Evolutionary conservation across 176 grass and related monocot genomes (phyloP), one percentile per base, ranked within the genome.

Genomic region (Lolium multiflorum): DNA sequence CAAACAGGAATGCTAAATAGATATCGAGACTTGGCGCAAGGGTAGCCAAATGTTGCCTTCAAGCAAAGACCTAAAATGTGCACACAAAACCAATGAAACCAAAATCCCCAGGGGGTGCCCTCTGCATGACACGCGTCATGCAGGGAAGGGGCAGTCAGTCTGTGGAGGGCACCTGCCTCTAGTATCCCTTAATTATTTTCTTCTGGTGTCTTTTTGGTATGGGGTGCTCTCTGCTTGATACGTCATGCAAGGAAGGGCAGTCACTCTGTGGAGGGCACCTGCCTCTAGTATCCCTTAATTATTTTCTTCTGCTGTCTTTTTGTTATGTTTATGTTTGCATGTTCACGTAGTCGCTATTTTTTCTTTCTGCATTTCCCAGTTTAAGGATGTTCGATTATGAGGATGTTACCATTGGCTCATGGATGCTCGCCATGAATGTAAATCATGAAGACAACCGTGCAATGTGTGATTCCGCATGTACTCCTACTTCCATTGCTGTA

Each of bases 311-410:
- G 66, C 8, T 69, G 37, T 65, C 6, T 65, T 75, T 71, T 83
- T 62, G 9, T 15, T 7, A 55, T 24, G 71, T 35, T 35, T 35
- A 71, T 61, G 28, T 74, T 7, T 68, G 15, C 11, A 55, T 54
- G 24, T 76, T 76, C 1, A 60, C 12, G 26, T 80, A 28, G 8
- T 69, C n/a, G 22, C 28, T 87, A 43, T 81, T 64, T 63, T 66
- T 80, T 55, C 8, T 74, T 51, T 56, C 1, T 78, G 54, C 16
- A 79, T 80, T 79, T 86, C 50, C 31, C 88, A 96, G 94, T 90
- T 91, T 98, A 92, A 98, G 97, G 85, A 94, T 98, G 90, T 98
- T 96, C 77, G 91, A 88, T 63, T 91, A 98, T 74, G 97, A 99
- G 76, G 97, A 99, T 88, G 94, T 99, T 78, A 94, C 94, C 16